Percentiles rank a stretch among this genome's conserved stretches.
Evolutionary conservation across 805 yeast species (phyloP).

Genomic region (Myxozyma mucilagina): DNA sequence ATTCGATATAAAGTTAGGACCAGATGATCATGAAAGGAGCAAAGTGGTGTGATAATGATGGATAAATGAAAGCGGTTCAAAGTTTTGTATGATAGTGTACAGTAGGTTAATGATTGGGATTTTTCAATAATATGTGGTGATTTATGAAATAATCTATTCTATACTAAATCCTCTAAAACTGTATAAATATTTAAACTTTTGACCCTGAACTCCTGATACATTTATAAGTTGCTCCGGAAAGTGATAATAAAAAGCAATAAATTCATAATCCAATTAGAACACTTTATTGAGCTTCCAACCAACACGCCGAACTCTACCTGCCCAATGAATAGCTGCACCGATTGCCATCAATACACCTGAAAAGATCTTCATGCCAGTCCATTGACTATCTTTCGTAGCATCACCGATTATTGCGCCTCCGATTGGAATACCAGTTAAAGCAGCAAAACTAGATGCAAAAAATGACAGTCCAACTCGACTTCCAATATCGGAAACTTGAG

Average conservation of each 20-base stretch:
- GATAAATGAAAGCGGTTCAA: too few relatives aligned
- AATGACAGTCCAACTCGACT: constrained; percentile 61
- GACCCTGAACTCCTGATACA: neutral
- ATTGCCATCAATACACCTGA: constrained; percentile 6
- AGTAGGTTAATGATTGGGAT: too few relatives aligned
- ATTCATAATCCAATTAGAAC: neutral
- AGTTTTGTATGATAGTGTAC: too few relatives aligned
- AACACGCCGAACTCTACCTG: constrained; percentile 1
- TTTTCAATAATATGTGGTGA: too few relatives aligned
- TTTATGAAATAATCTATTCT: too few relatives aligned
- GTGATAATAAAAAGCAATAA: neutral
- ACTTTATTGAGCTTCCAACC: constrained; percentile 7
- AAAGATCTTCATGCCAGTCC: constrained; percentile 11
- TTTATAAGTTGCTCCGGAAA: neutral
- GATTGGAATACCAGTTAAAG: constrained; percentile 38
- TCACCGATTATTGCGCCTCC: constrained; percentile 34
- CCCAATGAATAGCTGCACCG: constrained; percentile 4
- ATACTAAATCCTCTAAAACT: too few relatives aligned
- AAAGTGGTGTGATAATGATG: neutral
- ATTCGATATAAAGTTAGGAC: constrained; percentile 8
- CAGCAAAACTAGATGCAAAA: constrained; percentile 54
- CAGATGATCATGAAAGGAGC: neutral
- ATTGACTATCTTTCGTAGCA: constrained; percentile 2
- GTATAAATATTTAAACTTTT: too few relatives aligned
- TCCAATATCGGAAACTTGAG: constrained; percentile 36